Conservation (phyloP, 129 eudicot species). For the Saposhnikovia divaricata region DNA sequence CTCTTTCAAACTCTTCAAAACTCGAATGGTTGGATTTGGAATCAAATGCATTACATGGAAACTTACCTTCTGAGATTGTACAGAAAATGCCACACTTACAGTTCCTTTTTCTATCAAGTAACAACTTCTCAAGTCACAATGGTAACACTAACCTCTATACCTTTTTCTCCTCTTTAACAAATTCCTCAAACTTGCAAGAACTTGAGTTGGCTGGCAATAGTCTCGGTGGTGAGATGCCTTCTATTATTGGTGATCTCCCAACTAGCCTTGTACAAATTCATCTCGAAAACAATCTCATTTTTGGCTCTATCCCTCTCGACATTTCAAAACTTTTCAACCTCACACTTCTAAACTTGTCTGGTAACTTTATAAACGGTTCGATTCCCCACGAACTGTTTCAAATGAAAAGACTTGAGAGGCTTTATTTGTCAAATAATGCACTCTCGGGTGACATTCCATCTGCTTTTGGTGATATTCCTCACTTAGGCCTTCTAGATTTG, state of each 20-base stretch:
- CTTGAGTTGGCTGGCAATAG: conserved; percentile 70
- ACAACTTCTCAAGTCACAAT: conserved; percentile 51
- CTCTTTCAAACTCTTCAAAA: conserved; percentile 54
- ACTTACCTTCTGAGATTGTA: conserved; percentile 51
- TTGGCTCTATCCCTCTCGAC: conserved; percentile 57
- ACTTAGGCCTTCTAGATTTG: conserved; percentile 73
- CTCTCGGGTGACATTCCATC: conserved; percentile 68
- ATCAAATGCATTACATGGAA: conserved; percentile 48
- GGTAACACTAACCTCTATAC: conserved; percentile 49
- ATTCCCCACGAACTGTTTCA: conserved; percentile 49
- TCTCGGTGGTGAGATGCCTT: conserved; percentile 54
- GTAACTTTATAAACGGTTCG: conserved; percentile 43
- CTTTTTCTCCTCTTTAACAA: conserved; percentile 48
- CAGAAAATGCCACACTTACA: conserved; percentile 44
- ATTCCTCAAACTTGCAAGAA: conserved; percentile 66
- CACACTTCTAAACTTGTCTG: conserved; percentile 64
- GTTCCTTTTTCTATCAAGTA: conserved; percentile 60
- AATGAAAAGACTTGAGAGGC: conserved; percentile 56
- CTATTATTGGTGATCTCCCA: conserved; percentile 54
- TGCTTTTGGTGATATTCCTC: conserved; percentile 45
- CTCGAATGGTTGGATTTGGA: conserved; percentile 80
- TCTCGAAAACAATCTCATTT: conserved; percentile 57
- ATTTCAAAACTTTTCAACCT: conserved; percentile 63
- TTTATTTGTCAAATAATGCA: conserved; percentile 49
- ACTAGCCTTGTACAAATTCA: conserved; percentile 45